Conservation (phyloP, 176 grass and related monocot genomes). For the Saccharum spontaneum region DNA sequence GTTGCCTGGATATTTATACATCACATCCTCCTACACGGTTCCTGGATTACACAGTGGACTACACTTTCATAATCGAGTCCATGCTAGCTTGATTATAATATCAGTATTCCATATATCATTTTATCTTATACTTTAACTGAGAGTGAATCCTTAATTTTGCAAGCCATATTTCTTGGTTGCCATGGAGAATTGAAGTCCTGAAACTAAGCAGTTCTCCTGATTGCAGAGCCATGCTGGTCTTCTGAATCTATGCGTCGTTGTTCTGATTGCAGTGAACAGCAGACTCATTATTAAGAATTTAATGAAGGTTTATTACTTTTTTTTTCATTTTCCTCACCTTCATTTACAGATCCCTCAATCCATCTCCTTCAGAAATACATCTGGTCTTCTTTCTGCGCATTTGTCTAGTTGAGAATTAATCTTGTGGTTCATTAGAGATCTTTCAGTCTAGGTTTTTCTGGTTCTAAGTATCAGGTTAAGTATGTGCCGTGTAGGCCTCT, state of each 20-base stretch:
- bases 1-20: not conserved
- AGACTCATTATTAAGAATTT: slow-evolving; percentile 98
- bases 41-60: not conserved
- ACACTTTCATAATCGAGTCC: not conserved
- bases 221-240: slow-evolving; percentile 98
- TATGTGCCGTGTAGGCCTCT: too few relatives aligned
- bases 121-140: not conserved
- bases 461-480: too few relatives aligned
- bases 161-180: slow-evolving; percentile 1
- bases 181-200: slow-evolving; percentile 8
- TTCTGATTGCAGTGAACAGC: slow-evolving; percentile 91
- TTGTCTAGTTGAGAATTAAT: not conserved
- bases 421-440: too few relatives aligned
- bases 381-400: slow-evolving; percentile 19
- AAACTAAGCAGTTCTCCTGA: slow-evolving; percentile 17
- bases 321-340: not conserved
- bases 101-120: not conserved
- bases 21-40: not conserved
- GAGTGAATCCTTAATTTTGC: not conserved
- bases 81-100: not conserved
- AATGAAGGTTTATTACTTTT: slow-evolving; percentile 75
- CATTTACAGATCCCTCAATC: slow-evolving; percentile 16
- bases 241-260: slow-evolving; percentile 95
- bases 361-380: not conserved
- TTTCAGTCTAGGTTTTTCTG: too few relatives aligned